Evolutionary conservation across 1,284 basidiomycete species (phyloP), one percentile per base, ranked within the genome.

Genomic region (Schizophyllum commune): DNA sequence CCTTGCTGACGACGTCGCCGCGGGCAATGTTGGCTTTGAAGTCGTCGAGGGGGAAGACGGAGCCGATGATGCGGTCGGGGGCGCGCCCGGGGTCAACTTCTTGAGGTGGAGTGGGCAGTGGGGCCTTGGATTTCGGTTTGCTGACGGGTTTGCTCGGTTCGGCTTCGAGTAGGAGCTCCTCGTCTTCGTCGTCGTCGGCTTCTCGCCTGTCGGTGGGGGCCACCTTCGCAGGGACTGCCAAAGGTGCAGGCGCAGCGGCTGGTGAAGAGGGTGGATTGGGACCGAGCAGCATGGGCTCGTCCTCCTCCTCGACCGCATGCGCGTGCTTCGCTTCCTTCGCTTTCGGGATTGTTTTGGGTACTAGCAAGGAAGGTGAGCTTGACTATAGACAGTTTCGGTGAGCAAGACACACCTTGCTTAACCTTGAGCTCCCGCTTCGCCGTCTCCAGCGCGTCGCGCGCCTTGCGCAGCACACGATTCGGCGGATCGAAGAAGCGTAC

Each of bases 401-500:
- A 55, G 5, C 9, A 57, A 20, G 62, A 67, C 77, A 52, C 60
- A 82, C 89, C 84, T 81, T 88, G 78, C 73, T 87, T 90, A 61
- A 96, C 83, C 47, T 88, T 88, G 74, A 96, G 86, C 0, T 73
- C 75, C 15, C 75, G 71, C 71, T 84, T 87, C 68, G 88, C 88
- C 32, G 82, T 78, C 59, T 86, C 83, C 19, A 88, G 76, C 0
- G 85, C 75, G 1, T 78, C 73, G 47, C 76, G 74, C 0, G 88
- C 80, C 4, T 79, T 77, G 67, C 89, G 88, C 11, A 87, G 74
- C 0, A 90, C 83, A 52, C 80, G 79, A 34, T 75, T 78, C 0
- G 95, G 95, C 1, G 92, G 84, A 19, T 92, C 76, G 68, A 97
- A 86, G 73, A 91, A 98, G 68, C 91, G 93, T 32, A 83, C 75